phyloP scores from a whole-genome alignment of 192 early-diverging fungal species.

The Rhizophagus prolifer region DNA sequence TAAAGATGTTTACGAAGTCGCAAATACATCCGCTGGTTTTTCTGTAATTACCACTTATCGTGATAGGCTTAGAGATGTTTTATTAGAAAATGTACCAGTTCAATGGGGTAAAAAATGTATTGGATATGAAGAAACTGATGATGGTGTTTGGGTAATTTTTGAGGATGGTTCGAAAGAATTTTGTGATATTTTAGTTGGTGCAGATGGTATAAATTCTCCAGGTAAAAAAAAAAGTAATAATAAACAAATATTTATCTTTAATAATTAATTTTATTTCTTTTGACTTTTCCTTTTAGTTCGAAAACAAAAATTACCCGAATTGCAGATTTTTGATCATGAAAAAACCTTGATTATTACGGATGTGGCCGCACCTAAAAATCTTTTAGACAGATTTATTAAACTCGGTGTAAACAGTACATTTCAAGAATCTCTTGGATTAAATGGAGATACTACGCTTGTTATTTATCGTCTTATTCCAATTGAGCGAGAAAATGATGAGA shows the following conservation, averaged over 20 bases:
- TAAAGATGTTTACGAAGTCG: too few relatives aligned
- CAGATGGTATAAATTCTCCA: conserved; percentile 14
- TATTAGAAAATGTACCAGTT: too few relatives aligned
- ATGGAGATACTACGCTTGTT: background rate
- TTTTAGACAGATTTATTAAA: background rate
- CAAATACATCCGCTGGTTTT: too few relatives aligned
- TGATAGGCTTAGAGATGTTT: too few relatives aligned
- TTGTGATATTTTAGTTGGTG: too few relatives aligned
- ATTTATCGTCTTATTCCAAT: background rate
- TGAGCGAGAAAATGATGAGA: too few relatives aligned
- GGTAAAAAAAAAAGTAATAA: background rate
- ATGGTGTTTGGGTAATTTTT: too few relatives aligned
- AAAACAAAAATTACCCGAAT: too few relatives aligned
- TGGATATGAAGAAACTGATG: too few relatives aligned
- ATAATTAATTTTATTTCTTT: background rate
- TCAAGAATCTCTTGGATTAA: background rate
- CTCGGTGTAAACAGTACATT: background rate
- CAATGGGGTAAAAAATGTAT: too few relatives aligned
- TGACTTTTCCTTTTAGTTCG: background rate
- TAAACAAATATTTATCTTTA: background rate
- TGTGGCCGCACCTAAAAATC: background rate
- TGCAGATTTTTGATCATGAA: background rate
- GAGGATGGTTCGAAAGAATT: too few relatives aligned
- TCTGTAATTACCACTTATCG: too few relatives aligned
- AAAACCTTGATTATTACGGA: background rate